phyloP scores from a whole-genome alignment of 202 grass and related monocot species.

The Setaria viridis region DNA sequence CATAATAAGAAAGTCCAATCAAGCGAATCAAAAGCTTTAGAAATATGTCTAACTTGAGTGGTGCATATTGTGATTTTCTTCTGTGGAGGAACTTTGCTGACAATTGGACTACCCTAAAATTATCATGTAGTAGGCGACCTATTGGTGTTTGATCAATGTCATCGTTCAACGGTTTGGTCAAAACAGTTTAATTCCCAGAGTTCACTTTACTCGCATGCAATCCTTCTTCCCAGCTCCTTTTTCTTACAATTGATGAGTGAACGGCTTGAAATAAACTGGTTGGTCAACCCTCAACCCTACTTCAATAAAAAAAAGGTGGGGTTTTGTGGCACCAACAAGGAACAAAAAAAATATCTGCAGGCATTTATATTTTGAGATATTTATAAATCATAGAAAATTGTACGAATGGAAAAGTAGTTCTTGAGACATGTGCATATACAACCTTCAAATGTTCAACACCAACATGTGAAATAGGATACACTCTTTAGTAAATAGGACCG shows the following conservation, averaged over 20 bases:
- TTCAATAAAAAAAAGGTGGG: neutral
- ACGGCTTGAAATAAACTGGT: neutral
- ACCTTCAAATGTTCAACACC: neutral
- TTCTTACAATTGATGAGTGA: neutral
- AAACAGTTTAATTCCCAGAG: neutral
- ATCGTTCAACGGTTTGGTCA: neutral
- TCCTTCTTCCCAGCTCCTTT: neutral
- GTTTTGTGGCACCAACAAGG: neutral
- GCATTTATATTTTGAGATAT: neutral
- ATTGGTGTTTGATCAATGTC: neutral
- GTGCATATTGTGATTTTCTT: too few relatives aligned
- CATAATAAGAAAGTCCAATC: too few relatives aligned
- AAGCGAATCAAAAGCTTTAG: too few relatives aligned
- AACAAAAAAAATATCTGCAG: neutral
- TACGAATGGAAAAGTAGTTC: neutral
- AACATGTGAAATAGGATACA: neutral
- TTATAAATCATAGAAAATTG: neutral
- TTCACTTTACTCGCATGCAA: neutral
- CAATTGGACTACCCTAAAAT: too few relatives aligned
- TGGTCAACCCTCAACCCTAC: neutral
- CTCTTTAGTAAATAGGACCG: too few relatives aligned
- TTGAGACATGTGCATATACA: neutral
- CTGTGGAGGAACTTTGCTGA: too few relatives aligned
- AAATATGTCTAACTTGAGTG: too few relatives aligned
- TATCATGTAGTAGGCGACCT: too few relatives aligned